Percentiles rank a stretch among this genome's conserved stretches.
Evolutionary conservation across 306 rosid genomes (phyloP).

Genomic region (Astragalus membranaceus): DNA sequence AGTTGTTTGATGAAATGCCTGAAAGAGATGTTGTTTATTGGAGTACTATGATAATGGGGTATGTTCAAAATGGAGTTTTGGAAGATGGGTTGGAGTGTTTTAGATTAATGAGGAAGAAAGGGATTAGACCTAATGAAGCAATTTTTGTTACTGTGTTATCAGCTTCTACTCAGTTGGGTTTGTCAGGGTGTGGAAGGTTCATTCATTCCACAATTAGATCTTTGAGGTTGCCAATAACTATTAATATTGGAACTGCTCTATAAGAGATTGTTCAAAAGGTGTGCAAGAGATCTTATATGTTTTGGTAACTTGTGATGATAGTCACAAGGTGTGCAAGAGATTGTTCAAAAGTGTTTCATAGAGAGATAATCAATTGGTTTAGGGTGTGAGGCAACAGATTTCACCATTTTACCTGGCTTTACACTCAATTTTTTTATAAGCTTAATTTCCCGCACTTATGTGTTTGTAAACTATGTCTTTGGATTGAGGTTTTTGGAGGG

Average conservation of each 20-base stretch:
- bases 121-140: too few relatives aligned
- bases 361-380: too few relatives aligned
- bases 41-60: slow-evolving; percentile 70
- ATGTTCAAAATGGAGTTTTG: slow-evolving; percentile 53
- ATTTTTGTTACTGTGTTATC: slow-evolving; percentile 50
- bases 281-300: slow-evolving; percentile 36
- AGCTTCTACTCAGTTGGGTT: slow-evolving; percentile 59
- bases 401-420: too few relatives aligned
- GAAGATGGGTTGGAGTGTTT: slow-evolving; percentile 59
- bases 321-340: too few relatives aligned
- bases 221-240: slow-evolving; percentile 37
- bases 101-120: too few relatives aligned
- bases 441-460: too few relatives aligned
- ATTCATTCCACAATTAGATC: slow-evolving; percentile 48
- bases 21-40: slow-evolving; percentile 67
- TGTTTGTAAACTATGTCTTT: too few relatives aligned
- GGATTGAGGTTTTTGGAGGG: too few relatives aligned
- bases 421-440: too few relatives aligned
- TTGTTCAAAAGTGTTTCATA: too few relatives aligned
- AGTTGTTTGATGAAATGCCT: slow-evolving; percentile 64
- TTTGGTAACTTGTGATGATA: not conserved
- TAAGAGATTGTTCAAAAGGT: slow-evolving; percentile 47
- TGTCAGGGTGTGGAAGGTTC: slow-evolving; percentile 49
- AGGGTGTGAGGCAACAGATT: too few relatives aligned
- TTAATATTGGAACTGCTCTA: slow-evolving; percentile 57